phyloP scores from a whole-genome alignment of 1,284 basidiomycete species.

The Rhodotorula sp. region DNA sequence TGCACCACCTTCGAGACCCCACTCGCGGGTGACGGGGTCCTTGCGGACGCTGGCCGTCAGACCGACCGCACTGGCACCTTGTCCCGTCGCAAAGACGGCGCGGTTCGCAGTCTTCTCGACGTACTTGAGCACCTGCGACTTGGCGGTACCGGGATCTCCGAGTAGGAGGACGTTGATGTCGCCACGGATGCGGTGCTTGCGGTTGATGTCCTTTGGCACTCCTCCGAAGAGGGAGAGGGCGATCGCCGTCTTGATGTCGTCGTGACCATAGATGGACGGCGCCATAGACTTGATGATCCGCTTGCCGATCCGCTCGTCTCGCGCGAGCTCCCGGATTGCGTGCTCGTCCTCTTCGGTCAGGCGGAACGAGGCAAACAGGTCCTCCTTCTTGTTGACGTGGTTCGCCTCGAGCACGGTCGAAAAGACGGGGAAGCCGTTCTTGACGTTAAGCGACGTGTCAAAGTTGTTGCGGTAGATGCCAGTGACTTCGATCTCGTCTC shows the following conservation, averaged over 20 bases:
- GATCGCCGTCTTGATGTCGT: constrained; percentile 97
- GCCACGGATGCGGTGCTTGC: constrained; percentile 93
- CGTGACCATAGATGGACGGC: constrained; percentile 97
- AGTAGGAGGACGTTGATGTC: constrained; percentile 96
- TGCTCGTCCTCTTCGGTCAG: constrained; percentile 96
- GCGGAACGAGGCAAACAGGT: constrained; percentile 88
- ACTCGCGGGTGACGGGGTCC: constrained; percentile 94
- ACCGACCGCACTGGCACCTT: constrained; percentile 97
- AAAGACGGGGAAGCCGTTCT: constrained; percentile 99
- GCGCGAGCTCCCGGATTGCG: constrained; percentile 79
- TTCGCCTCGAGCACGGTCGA: constrained; percentile 98
- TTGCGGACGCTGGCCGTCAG: constrained; percentile 96
- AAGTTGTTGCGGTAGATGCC: constrained; percentile 99
- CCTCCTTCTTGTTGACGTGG: constrained; percentile 94
- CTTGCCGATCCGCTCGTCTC: constrained; percentile 91
- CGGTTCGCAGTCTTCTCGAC: constrained; percentile 97
- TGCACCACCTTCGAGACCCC: constrained; percentile 98
- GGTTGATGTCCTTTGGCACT: constrained; percentile 90
- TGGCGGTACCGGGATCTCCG: constrained; percentile 97
- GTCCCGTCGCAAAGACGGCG: constrained; percentile 97
- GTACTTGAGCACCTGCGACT: constrained; percentile 99
- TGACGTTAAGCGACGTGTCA: constrained; percentile 94
- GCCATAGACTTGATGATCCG: constrained; percentile 98
- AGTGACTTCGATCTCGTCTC: constrained; percentile 96
- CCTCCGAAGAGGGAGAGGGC: constrained; percentile 94